These are phyloP conservation scores for Barnettozyma californica DNA, from an alignment of 805 yeast genomes.

Conservation along the genomic window DNA sequence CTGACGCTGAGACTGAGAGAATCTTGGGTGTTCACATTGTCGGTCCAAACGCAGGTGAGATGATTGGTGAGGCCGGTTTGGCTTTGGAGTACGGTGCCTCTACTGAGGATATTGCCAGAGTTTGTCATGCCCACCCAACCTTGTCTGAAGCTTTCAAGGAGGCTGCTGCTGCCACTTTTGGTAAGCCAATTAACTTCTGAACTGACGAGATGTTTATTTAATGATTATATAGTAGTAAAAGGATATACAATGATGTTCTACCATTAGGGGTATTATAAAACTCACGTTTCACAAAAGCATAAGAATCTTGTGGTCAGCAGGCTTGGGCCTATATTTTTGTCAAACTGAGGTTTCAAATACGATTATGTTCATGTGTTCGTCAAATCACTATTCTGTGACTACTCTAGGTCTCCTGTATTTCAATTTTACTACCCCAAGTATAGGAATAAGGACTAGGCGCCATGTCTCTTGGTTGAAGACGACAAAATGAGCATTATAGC, in stretches of 20 bases:
- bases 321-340: too few relatives aligned
- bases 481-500: too few relatives aligned
- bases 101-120: constrained; percentile 95
- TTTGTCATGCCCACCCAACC: constrained; percentile 99
- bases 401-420: constrained; percentile 24
- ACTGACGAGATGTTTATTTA: neutral
- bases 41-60: constrained; percentile 99
- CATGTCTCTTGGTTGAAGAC: too few relatives aligned
- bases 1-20: constrained; percentile 97
- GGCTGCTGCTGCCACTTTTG: constrained; percentile 90
- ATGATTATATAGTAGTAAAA: constrained; percentile 1
- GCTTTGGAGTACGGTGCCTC: constrained; percentile 99
- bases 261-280: neutral
- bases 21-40: constrained; percentile 94
- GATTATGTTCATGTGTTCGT: constrained; percentile 20
- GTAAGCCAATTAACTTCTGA: constrained; percentile 82
- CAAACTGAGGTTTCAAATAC: too few relatives aligned
- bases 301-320: too few relatives aligned
- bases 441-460: too few relatives aligned
- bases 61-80: constrained; percentile 97
- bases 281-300: neutral
- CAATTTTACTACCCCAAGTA: constrained; percentile 19
- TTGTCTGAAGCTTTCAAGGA: constrained; percentile 97
- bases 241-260: constrained; percentile 2
- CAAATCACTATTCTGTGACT: constrained; percentile 28